These are phyloP conservation scores for Globisporangium camurandrum DNA, from an alignment of 352 stramenopile species.

Conservation along the genomic window DNA sequence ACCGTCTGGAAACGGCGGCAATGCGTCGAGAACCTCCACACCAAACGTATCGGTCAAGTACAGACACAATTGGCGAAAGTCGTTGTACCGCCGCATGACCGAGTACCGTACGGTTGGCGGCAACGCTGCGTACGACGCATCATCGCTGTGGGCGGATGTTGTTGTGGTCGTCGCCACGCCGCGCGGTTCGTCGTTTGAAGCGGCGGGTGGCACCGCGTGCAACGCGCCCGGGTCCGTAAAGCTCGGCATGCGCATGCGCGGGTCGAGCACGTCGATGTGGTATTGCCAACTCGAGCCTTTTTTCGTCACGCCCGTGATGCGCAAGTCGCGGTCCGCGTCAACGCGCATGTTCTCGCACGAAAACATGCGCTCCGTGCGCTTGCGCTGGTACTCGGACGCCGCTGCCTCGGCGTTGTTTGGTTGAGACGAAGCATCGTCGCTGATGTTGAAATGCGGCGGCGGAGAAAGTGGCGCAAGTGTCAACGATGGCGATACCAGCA, in stretches of 20 bases:
- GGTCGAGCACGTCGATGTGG: conserved; percentile 74
- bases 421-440: too few species aligned
- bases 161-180: neutral
- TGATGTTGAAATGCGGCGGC: too few species aligned
- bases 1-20: conserved; percentile 65
- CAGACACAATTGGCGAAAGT: conserved; percentile 61
- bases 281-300: conserved; percentile 64
- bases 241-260: conserved; percentile 25
- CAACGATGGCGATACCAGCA: neutral
- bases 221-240: conserved; percentile 12
- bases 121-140: conserved; percentile 27
- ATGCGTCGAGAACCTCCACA: conserved; percentile 26
- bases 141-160: conserved; percentile 7
- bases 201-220: conserved; percentile 7
- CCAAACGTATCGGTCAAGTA: conserved; percentile 47
- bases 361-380: conserved; percentile 14
- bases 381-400: conserved; percentile 8
- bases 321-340: conserved; percentile 43
- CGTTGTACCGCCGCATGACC: conserved; percentile 71
- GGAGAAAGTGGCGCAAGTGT: neutral
- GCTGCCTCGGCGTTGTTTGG: too few species aligned
- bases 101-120: conserved; percentile 73
- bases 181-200: conserved; percentile 1
- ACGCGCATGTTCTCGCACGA: conserved; percentile 17
- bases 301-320: conserved; percentile 67